Conservation (phyloP, 1,284 basidiomycete species). For the Ceratobasidium sp. region DNA sequence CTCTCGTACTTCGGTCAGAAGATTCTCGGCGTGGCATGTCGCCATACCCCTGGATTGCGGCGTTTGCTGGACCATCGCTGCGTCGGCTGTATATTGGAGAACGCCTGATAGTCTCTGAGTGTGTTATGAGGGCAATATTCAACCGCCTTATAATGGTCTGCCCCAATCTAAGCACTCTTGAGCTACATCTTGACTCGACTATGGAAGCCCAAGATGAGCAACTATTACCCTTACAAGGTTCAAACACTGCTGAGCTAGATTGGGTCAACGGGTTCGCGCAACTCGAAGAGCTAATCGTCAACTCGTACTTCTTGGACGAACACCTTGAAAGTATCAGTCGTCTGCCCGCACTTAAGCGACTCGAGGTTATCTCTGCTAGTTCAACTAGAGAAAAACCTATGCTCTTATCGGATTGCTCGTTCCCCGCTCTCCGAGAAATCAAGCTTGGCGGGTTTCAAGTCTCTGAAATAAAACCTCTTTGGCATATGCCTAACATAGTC, state of each 20-base stretch:
- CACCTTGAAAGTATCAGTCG: neutral
- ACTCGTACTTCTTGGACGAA: neutral
- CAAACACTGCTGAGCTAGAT: neutral
- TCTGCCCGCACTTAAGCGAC: neutral
- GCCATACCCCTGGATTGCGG: conserved; percentile 2
- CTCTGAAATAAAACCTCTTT: no score
- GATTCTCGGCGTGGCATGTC: neutral
- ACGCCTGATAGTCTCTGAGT: neutral
- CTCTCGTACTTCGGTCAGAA: neutral
- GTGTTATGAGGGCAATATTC: neutral
- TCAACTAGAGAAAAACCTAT: no score
- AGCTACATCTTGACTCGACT: neutral
- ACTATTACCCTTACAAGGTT: neutral
- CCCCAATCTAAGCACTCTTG: neutral
- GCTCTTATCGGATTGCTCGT: no score
- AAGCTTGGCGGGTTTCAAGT: no score
- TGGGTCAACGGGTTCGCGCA: neutral
- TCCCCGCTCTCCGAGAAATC: no score
- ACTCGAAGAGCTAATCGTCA: neutral
- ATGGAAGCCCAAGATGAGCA: neutral
- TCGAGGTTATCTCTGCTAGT: neutral
- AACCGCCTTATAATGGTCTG: neutral
- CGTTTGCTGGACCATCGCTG: neutral
- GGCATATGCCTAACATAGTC: no score
- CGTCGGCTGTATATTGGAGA: neutral